Base-by-base conservation (phyloP, 176 grass and related monocot species). In the Neostapfia colusana region DNA sequence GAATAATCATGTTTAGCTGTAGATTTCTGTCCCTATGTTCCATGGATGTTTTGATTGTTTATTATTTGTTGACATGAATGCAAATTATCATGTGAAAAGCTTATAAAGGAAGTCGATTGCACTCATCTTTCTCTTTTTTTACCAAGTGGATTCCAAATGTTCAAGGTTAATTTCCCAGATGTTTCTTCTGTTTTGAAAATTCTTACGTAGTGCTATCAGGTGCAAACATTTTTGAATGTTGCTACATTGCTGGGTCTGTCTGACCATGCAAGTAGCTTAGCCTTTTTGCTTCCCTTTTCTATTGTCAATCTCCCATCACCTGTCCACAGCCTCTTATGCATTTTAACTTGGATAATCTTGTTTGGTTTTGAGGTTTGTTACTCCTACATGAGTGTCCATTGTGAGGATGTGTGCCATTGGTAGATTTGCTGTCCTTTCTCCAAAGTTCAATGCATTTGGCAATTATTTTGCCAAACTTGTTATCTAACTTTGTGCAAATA, bases 271-370 rank as follows among this genome's bases (percentile, higher is more conserved):
- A 46, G n/a, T 49, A 7, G 28, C 14, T 37, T 68, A 28, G 41
- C 38, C 28, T 17, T 63, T 62, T 50, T 17, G 15, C 41, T 64
- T 73, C 53, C 62, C 70, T 46, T 60, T 34, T 71, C 62, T 67
- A 21, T 71, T 88, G 43, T 40, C 39, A 69, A 86, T 51, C 66
- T 11, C 14, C 48, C 16, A 58, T 65, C 27, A 81, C 46, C 83
- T 73, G 65, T 50, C 46, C 60, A 77, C 70, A 78, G 67, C 70
- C 84, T n/a, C 69, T 75, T 56, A 44, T 70, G 56, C 83, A 72
- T 88, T 88, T 93, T 91, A 78, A 93, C 39, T 91, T 85, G 86
- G 65, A 68, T 83, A 78, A 92, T 90, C 73, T 93, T 93, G 86
- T 89, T 97, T 83, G 87, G 90, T 91, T 85, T 84, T 93, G 66